Conservation (phyloP, 805 yeast species). For the Ogataea glucozyma region DNA sequence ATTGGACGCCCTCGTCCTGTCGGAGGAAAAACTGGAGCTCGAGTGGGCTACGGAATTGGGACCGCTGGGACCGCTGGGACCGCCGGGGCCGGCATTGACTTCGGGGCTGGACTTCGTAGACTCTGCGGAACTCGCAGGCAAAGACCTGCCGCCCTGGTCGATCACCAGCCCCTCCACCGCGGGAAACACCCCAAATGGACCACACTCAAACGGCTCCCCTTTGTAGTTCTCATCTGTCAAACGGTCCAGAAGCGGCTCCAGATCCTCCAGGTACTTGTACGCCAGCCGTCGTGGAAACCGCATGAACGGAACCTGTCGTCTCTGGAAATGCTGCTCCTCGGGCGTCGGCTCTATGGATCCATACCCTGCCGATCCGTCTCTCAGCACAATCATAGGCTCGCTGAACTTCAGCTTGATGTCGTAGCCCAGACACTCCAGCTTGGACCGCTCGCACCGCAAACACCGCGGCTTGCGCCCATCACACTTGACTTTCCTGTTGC, state of each 20-base stretch:
- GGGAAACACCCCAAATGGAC: constrained; percentile 34
- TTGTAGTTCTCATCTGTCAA: constrained; percentile 14
- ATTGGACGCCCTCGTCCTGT: not conserved
- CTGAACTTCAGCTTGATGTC: constrained; percentile 50
- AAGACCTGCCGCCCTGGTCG: no score
- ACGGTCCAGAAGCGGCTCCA: constrained; percentile 39
- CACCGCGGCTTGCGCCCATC: constrained; percentile 49
- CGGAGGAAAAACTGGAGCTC: not conserved
- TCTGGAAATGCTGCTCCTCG: constrained; percentile 34
- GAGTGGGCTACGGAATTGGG: no score
- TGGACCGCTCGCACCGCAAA: constrained; percentile 46
- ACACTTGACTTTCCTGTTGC: constrained; percentile 54
- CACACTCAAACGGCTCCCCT: constrained; percentile 33
- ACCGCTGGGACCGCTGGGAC: no score
- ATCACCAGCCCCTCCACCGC: not conserved
- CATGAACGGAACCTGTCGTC: constrained; percentile 48
- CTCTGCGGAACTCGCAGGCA: no score
- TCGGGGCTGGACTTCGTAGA: no score
- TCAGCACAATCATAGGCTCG: constrained; percentile 38
- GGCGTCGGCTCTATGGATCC: constrained; percentile 9
- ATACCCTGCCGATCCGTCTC: constrained; percentile 24
- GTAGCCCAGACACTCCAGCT: constrained; percentile 50
- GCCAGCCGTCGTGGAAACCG: constrained; percentile 37
- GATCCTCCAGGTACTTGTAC: constrained; percentile 41
- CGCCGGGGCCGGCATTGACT: no score